These are phyloP conservation scores for Leccinum pachyderme DNA, from an alignment of 1,284 basidiomycete genomes.

Conservation along the genomic window DNA sequence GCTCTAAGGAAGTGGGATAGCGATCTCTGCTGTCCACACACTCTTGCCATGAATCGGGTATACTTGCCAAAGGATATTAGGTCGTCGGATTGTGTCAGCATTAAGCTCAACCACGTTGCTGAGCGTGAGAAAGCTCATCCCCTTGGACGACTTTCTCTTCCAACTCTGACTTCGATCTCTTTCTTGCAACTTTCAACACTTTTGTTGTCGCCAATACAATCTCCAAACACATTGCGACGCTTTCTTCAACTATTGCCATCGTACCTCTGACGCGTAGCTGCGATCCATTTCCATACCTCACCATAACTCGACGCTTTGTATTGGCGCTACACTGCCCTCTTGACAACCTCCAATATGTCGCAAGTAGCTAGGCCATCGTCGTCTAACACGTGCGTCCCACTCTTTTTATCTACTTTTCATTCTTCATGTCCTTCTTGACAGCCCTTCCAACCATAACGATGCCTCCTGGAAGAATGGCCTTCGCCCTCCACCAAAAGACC, in stretches of 20 bases:
- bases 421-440: slow-evolving; percentile 13
- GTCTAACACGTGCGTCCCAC: slow-evolving; percentile 38
- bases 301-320: slow-evolving; percentile 14
- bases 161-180: slow-evolving; percentile 31
- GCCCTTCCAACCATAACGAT: slow-evolving; percentile 31
- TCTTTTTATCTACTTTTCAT: slow-evolving; percentile 3
- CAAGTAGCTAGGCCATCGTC: slow-evolving; percentile 43
- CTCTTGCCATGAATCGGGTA: no score
- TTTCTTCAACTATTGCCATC: slow-evolving; percentile 14
- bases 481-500: slow-evolving; percentile 85
- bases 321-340: slow-evolving; percentile 12
- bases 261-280: slow-evolving; percentile 19
- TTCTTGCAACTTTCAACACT: slow-evolving; percentile 12
- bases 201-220: slow-evolving; percentile 13
- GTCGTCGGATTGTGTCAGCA: no score
- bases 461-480: slow-evolving; percentile 73
- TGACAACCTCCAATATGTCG: slow-evolving; percentile 32
- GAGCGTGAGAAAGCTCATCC: slow-evolving; percentile 24
- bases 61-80: no score
- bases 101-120: background rate
- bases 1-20: no score
- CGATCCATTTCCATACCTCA: slow-evolving; percentile 19
- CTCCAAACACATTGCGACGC: slow-evolving; percentile 11
- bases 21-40: no score
- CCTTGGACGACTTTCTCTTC: slow-evolving; percentile 27